phyloP scores from a whole-genome alignment of 2,329 filamentous ascomycete genomes.

The Simplicillium aogashimaense region DNA sequence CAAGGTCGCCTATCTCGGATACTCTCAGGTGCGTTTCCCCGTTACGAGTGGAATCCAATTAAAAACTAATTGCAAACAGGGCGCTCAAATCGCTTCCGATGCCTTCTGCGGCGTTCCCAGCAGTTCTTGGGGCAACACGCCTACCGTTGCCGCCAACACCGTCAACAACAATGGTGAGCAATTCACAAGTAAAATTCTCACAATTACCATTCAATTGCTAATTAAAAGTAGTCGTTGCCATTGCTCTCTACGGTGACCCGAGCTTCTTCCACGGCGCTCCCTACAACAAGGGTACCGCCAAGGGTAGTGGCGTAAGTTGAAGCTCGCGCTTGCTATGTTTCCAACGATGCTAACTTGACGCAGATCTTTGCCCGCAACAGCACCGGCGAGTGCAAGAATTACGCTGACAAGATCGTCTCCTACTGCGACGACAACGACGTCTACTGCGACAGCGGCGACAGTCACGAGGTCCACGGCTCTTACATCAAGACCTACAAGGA shows the following conservation, averaged over 20 bases:
- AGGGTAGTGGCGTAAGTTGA: constrained; percentile 24
- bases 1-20: constrained; percentile 30
- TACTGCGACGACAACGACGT: constrained; percentile 31
- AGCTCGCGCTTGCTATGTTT: neutral
- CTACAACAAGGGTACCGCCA: constrained; percentile 26
- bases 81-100: constrained; percentile 27
- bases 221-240: constrained; percentile 25
- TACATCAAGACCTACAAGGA: constrained; percentile 26
- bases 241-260: constrained; percentile 30
- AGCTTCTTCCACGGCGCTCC: constrained; percentile 23
- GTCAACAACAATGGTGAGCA: constrained; percentile 24
- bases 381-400: constrained; percentile 22
- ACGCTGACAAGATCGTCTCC: constrained; percentile 23
- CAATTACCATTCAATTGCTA: neutral
- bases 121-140: constrained; percentile 14
- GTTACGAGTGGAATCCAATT: neutral
- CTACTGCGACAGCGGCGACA: constrained; percentile 25
- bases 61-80: constrained; percentile 13
- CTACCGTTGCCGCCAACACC: constrained; percentile 14
- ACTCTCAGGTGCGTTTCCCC: constrained; percentile 28
- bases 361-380: constrained; percentile 27
- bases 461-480: constrained; percentile 17
- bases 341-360: neutral
- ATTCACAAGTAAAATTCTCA: neutral
- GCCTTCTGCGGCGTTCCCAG: constrained; percentile 25